Conservation (phyloP, 208 protist genomes). For the Crithidia acanthocephali region DNA sequence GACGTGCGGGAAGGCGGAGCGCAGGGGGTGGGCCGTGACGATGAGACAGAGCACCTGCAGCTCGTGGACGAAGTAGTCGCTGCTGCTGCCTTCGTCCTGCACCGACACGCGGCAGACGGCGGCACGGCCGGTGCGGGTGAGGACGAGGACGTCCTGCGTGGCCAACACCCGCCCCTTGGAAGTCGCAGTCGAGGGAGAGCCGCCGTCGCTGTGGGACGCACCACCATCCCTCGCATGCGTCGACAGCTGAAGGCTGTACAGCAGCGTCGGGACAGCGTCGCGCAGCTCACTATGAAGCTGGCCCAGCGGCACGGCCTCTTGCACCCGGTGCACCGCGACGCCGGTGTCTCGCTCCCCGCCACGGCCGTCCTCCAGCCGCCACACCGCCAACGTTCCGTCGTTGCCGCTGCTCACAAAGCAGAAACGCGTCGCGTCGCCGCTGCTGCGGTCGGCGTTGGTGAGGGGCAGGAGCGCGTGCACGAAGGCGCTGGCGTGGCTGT, state of each 20-base stretch:
- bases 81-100: conserved; percentile 34
- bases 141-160: conserved; percentile 38
- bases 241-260: conserved; percentile 19
- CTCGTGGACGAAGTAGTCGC: conserved; percentile 11
- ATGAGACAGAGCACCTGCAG: conserved; percentile 39
- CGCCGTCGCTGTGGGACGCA: neutral
- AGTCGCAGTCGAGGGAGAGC: neutral
- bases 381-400: conserved; percentile 71
- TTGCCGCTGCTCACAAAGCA: conserved; percentile 69
- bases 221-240: neutral
- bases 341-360: neutral
- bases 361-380: conserved; percentile 33
- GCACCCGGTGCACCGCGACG: conserved; percentile 25
- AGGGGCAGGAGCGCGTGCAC: conserved; percentile 60
- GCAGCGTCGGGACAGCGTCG: conserved; percentile 39
- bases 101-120: conserved; percentile 34
- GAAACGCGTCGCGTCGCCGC: neutral
- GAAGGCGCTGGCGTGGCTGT: conserved; percentile 63
- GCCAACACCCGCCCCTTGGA: neutral
- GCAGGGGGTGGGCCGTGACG: conserved; percentile 30
- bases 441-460: neutral
- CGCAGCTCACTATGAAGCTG: conserved; percentile 28
- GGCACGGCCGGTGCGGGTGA: conserved; percentile 37
- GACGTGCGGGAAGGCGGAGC: conserved; percentile 33
- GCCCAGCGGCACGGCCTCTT: conserved; percentile 17